A percentile compares a stretch with the other conserved stretches of the same genome.
Evolutionary conservation across 345 rosid genomes (phyloP).

Genomic region (Euphorbia pulcherrima): DNA sequence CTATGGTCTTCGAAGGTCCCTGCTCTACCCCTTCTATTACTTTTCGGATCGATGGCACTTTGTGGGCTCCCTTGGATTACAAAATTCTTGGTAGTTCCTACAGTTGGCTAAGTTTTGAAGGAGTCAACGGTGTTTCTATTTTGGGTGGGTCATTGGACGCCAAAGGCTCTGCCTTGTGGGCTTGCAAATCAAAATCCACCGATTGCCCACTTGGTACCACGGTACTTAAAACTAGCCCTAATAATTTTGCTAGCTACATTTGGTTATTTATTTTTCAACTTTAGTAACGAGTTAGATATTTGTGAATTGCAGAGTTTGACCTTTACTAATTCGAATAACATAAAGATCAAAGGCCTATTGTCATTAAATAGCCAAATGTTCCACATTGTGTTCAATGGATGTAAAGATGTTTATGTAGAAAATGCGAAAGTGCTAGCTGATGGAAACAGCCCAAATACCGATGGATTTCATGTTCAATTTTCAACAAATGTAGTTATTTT

Average conservation of each 20-base stretch:
- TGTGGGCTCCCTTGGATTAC: constrained; percentile 50
- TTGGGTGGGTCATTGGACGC: constrained; percentile 56
- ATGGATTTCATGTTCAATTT: not conserved
- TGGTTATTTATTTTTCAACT: too few species aligned
- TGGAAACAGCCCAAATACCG: constrained; percentile 1
- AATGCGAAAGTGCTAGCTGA: not conserved
- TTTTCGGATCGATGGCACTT: constrained; percentile 42
- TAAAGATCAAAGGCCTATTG: constrained; percentile 1
- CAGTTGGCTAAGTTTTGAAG: constrained; percentile 45
- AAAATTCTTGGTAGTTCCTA: constrained; percentile 31
- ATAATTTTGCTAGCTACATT: not conserved
- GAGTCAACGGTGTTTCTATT: constrained; percentile 43
- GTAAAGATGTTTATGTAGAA: not conserved
- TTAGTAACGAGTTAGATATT: not conserved
- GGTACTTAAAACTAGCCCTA: constrained; percentile 28
- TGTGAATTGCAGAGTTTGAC: constrained; percentile 1
- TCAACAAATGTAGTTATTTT: not conserved
- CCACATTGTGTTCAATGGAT: constrained; percentile 1
- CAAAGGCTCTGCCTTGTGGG: constrained; percentile 54
- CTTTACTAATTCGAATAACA: constrained; percentile 3
- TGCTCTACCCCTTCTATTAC: constrained; percentile 41
- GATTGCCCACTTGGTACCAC: constrained; percentile 56
- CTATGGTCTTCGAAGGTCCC: constrained; percentile 30
- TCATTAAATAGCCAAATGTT: constrained; percentile 5
- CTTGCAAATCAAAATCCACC: constrained; percentile 35